phyloP scores from a whole-genome alignment of 805 yeast genomes.

The Pichia sporocuriosa region DNA sequence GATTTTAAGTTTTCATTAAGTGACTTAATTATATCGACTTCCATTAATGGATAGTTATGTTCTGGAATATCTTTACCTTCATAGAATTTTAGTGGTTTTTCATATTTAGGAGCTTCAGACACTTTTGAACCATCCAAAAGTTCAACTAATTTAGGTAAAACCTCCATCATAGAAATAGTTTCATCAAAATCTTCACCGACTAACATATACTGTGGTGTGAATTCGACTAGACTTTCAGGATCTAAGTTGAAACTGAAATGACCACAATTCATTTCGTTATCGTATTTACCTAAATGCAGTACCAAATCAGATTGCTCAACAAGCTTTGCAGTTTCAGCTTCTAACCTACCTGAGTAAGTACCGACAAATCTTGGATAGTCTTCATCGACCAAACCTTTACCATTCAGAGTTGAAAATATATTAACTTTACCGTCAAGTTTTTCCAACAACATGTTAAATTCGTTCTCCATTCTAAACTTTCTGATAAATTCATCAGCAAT shows the following conservation, averaged over 20 bases:
- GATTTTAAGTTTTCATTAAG: slow-evolving; percentile 30
- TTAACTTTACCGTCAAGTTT: slow-evolving; percentile 32
- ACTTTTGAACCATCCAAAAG: slow-evolving; percentile 29
- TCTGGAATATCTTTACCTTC: background rate
- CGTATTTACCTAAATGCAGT: slow-evolving; percentile 61
- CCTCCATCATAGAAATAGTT: slow-evolving; percentile 29
- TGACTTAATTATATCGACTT: slow-evolving; percentile 31
- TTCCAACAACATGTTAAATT: slow-evolving; percentile 27
- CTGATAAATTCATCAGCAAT: slow-evolving; percentile 37
- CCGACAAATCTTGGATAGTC: slow-evolving; percentile 37
- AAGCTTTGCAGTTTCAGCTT: slow-evolving; percentile 29
- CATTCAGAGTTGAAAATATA: slow-evolving; percentile 35
- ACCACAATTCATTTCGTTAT: slow-evolving; percentile 61
- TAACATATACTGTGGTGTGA: slow-evolving; percentile 37
- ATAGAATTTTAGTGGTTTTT: background rate
- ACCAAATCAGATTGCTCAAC: slow-evolving; percentile 58
- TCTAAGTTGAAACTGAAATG: slow-evolving; percentile 39
- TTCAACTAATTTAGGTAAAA: slow-evolving; percentile 30
- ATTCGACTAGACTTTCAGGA: slow-evolving; percentile 25
- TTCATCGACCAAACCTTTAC: slow-evolving; percentile 37
- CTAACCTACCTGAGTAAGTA: slow-evolving; percentile 34
- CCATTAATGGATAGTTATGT: slow-evolving; percentile 20
- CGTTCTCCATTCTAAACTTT: slow-evolving; percentile 31
- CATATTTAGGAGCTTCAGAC: background rate
- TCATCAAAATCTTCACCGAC: slow-evolving; percentile 27